Base-by-base conservation (phyloP, 1,284 basidiomycete species). In the Malassezia brasiliensis region DNA sequence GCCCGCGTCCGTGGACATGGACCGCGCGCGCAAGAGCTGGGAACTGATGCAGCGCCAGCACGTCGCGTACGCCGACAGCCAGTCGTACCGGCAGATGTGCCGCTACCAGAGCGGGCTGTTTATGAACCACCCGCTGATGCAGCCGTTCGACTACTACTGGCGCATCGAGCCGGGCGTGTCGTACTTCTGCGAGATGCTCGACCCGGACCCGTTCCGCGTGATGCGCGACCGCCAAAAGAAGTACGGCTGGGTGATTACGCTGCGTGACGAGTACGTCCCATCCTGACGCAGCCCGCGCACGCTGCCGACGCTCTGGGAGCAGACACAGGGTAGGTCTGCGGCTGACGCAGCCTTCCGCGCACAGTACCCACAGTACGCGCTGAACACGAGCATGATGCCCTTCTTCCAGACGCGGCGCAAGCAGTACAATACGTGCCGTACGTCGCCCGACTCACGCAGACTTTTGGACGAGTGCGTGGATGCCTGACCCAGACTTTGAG, bases 111-210 rank as follows among this genome's bases (percentile, higher is more conserved):
- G 87, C 52, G 90, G 90, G 32, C 88, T 88, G 77, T 74, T 82
- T 68, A 47, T 39, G 37, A 50, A 44, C 8, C 70, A 74, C 34
- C 62, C 60, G 9, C 57, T 74, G 15, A 52, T 91, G 38, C 81
- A 83, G 60, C 79, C 83, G 49, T 90, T 86, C 77, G 86, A 83
- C 68, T 96, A 90, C 77, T 96, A 94, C 77, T 96, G 91, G 91
- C 83, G 84, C 68, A 82, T 88, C 75, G 80, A 82, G 80, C 86
- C 87, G 3, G 80, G 81, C 47, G 82, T 88, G 58, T 81, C 83
- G 69, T 86, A 82, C 72, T 86, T 82, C 70, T 89, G 87, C 67
- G 83, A 87, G 63, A 58, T 88, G 45, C 28, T 20, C 10, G 78
- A 80, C 46, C 84, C 85, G 62, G 87, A 90, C 65, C 90, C 90